A percentile compares a stretch with the other conserved stretches of the same genome.
phyloP scores from a whole-genome alignment of 2,329 filamentous ascomycete genomes.

The Fusarium keratoplasticum region DNA sequence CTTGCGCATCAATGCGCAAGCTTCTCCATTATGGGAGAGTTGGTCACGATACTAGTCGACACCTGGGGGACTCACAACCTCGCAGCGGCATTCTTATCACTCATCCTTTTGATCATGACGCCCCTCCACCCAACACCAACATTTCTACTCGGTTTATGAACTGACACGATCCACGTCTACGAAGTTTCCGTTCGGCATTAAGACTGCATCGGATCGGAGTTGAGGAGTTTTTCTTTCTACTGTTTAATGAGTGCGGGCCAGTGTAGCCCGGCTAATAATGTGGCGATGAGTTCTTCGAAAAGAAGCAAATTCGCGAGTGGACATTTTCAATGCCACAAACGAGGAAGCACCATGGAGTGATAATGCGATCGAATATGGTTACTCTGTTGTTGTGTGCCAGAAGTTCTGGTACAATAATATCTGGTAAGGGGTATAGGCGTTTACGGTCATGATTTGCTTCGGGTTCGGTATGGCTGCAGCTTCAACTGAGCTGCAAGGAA shows the following conservation, averaged over 20 bases:
- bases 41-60: not conserved
- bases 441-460: conserved; percentile 35
- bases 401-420: conserved; percentile 18
- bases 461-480: conserved; percentile 14
- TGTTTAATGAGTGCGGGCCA: conserved; percentile 31
- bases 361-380: conserved; percentile 28
- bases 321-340: conserved; percentile 17
- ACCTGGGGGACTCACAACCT: not conserved
- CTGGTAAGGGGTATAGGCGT: conserved; percentile 27
- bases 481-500: conserved; percentile 1
- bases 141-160: conserved; percentile 40
- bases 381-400: conserved; percentile 16
- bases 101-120: conserved; percentile 8
- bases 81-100: not conserved
- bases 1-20: not conserved
- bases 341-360: conserved; percentile 14
- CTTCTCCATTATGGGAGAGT: not conserved
- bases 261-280: conserved; percentile 37
- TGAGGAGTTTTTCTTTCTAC: conserved; percentile 43
- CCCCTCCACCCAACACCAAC: conserved; percentile 11
- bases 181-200: conserved; percentile 42
- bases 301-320: conserved; percentile 18
- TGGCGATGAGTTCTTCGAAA: conserved; percentile 12
- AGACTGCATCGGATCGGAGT: conserved; percentile 51
- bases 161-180: conserved; percentile 37